Evolutionary conservation across 2,329 filamentous ascomycete genomes (phyloP).

Genomic region (Fusarium metavorans): DNA sequence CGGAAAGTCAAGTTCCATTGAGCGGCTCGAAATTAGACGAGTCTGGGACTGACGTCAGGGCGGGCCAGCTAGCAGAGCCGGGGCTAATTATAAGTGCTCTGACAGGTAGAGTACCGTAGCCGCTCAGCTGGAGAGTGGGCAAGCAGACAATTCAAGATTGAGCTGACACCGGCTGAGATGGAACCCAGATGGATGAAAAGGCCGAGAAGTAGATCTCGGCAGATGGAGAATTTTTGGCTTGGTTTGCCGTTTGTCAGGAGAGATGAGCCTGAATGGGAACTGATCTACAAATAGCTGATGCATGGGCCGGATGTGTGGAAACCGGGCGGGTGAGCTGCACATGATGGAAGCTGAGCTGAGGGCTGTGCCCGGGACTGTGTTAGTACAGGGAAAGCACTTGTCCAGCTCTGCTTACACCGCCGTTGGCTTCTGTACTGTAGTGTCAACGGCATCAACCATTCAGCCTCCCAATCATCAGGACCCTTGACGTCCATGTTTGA

Average conservation of each 20-base stretch:
- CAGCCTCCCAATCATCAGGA: background rate
- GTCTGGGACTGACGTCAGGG: constrained; percentile 38
- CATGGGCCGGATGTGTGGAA: constrained; percentile 31
- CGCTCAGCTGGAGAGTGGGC: background rate
- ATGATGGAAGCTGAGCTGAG: background rate
- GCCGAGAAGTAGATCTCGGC: constrained; percentile 34
- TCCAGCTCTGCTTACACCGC: background rate
- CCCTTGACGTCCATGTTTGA: background rate
- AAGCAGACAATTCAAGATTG: background rate
- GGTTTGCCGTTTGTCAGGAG: constrained; percentile 8
- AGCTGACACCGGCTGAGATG: background rate
- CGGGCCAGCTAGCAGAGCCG: constrained; percentile 14
- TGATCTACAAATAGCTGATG: constrained; percentile 22
- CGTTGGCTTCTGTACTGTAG: background rate
- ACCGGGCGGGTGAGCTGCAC: background rate
- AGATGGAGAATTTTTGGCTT: constrained; percentile 19
- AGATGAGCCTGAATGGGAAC: constrained; percentile 11
- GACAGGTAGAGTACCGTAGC: background rate
- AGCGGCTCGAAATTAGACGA: constrained; percentile 4
- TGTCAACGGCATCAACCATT: background rate
- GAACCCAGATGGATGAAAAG: constrained; percentile 26
- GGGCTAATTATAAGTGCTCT: background rate
- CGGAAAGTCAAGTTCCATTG: background rate
- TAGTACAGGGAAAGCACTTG: background rate
- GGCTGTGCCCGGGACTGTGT: background rate